A percentile compares a stretch with the other conserved stretches of the same genome.
phyloP scores from a whole-genome alignment of 768 basidiomycete species.

The Phanerochaete sordida region DNA sequence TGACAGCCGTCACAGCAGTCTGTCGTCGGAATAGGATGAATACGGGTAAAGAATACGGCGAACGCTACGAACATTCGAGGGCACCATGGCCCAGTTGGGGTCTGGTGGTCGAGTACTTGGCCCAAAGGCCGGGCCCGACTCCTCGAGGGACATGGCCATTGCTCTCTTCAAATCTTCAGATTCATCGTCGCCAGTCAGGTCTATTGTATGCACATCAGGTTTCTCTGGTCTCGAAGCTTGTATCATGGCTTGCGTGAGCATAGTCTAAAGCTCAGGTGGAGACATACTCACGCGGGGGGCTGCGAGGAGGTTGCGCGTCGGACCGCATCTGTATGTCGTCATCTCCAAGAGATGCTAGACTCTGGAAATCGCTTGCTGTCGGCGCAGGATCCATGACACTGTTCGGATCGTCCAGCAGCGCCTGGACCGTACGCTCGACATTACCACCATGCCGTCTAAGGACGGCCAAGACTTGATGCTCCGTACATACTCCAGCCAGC shows the following conservation, averaged over 20 bases:
- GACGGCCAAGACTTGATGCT: conserved; percentile 48
- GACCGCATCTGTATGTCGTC: not conserved
- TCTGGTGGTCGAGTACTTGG: conserved; percentile 61
- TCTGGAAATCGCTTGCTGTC: conserved; percentile 5
- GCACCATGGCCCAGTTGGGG: conserved; percentile 67
- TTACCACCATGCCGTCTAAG: conserved; percentile 60
- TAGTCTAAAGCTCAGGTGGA: not conserved
- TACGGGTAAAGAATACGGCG: conserved; percentile 20
- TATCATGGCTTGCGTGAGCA: not conserved
- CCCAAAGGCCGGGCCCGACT: conserved; percentile 43
- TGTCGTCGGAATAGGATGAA: not conserved
- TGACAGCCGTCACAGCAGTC: too few species aligned
- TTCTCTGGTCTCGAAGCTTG: conserved; percentile 29
- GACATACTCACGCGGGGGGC: not conserved
- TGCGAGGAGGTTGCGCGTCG: not conserved
- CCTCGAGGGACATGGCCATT: conserved; percentile 50
- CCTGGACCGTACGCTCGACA: conserved; percentile 31
- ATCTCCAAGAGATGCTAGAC: conserved; percentile 23
- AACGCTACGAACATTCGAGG: conserved; percentile 55
- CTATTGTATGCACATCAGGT: conserved; percentile 35
- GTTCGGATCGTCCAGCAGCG: conserved; percentile 28
- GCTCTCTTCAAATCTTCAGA: conserved; percentile 46
- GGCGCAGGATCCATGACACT: conserved; percentile 9
- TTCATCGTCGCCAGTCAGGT: conserved; percentile 60
- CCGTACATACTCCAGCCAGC: conserved; percentile 39